Base-by-base conservation (phyloP, 2,329 filamentous ascomycete species). In the Lizonia empirigonia region DNA sequence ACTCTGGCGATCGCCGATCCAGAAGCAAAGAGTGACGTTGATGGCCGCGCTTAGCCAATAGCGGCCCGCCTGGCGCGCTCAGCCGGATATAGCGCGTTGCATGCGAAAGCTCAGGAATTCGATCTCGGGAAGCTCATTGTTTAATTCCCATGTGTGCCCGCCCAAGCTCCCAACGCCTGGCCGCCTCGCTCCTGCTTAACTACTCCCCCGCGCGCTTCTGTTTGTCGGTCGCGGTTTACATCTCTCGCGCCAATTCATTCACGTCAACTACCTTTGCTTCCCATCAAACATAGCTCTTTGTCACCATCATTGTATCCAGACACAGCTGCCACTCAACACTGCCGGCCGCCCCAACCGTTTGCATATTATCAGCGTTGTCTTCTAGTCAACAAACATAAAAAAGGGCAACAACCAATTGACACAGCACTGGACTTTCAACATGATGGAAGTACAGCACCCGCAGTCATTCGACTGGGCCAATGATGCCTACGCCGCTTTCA, bases 401-500 rank as follows among this genome's bases (percentile, higher is more conserved):
- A n/a, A n/a, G n/a, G n/a, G n/a, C 15, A 38, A 18, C 22, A 2
- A 13, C 16, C 4, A 15, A 44, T 7, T 4, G 27, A n/a, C 19
- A 36, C 5, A 15, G 27, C 18, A 20, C 22, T 20, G 18, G 16
- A 20, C 2, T 16, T 38, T 50, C 38, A 41, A 23, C 54, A 60
- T 62, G 51, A 63, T 58, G 55, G 58, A 66, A 20, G 47, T 65
- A 4, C 56, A 66, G 9, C 50, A 60, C 2, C 51, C 51, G 8
- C 56, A 50, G 15, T 54, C 55, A 6, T 60, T 64, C 39, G 62
- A 69, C 19, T 70, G 68, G 68, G 63, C 68, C 16, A 56, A 63
- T 42, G 60, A 65, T 26, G 57, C 64, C 40, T 69, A 58, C 45
- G 55, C 60, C 12, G 62, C 62, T n/a, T 60, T 70, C 49, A 44